These are phyloP conservation scores for Wickerhamomyces canadensis DNA, from an alignment of 805 yeast species.

Conservation along the genomic window DNA sequence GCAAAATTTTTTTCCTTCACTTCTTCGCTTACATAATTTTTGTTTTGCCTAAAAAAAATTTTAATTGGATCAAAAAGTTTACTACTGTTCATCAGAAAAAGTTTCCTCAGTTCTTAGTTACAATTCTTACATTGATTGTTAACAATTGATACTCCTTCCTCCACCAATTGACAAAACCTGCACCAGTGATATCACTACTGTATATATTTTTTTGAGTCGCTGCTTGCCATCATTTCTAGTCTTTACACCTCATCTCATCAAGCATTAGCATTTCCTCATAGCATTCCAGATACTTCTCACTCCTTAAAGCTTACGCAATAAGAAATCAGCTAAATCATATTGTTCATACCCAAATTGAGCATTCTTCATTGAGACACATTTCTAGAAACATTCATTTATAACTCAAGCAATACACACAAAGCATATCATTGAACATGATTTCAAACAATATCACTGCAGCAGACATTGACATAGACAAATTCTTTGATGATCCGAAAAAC, in stretches of 20 bases:
- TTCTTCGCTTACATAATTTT: neutral
- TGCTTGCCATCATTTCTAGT: no score
- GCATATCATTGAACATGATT: neutral
- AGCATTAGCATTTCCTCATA: no score
- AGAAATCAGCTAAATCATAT: no score
- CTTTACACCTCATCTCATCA: neutral
- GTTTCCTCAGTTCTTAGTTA: neutral
- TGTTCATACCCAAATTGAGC: no score
- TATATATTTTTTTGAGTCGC: no score
- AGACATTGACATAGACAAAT: slow-evolving; percentile 12
- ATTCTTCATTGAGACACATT: neutral
- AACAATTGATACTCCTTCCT: no score
- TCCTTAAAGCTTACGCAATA: no score
- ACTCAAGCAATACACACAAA: neutral
- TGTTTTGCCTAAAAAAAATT: neutral
- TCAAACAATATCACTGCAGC: neutral
- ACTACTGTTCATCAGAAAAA: neutral
- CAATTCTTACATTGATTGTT: neutral
- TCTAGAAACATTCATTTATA: no score
- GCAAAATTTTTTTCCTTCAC: no score
- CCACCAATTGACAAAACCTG: no score
- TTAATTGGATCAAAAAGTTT: neutral
- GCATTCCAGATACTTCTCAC: neutral
- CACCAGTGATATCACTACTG: no score
- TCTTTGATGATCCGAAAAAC: slow-evolving; percentile 7